Conservation (phyloP, 2,329 filamentous ascomycete genomes). For the Claviceps sp. region DNA sequence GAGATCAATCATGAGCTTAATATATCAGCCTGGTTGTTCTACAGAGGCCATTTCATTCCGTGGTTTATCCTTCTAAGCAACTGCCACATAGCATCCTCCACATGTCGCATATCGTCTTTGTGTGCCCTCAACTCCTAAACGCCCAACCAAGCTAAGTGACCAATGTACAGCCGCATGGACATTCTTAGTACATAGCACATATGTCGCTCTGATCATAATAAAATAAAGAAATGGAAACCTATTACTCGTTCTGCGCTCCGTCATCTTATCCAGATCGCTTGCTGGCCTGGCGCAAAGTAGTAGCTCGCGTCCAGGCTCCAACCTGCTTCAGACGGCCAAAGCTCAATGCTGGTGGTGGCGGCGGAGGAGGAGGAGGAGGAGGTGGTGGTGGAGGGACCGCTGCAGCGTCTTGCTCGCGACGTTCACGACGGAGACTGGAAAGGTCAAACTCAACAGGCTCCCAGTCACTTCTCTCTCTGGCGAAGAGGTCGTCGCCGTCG, state of each 20-base stretch:
- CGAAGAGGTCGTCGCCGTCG: constrained; percentile 16
- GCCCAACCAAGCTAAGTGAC: no score
- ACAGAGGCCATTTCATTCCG: no score
- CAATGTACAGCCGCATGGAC: no score
- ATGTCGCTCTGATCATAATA: background rate
- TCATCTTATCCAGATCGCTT: constrained; percentile 9
- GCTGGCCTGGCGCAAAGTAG: constrained; percentile 24
- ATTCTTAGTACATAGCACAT: background rate
- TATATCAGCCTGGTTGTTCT: no score
- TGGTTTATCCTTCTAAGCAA: no score
- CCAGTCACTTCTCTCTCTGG: constrained; percentile 12
- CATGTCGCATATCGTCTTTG: no score
- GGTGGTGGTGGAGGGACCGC: background rate
- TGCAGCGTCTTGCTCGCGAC: constrained; percentile 10
- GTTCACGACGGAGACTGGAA: constrained; percentile 1
- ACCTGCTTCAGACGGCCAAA: constrained; percentile 37
- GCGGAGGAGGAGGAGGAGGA: no score
- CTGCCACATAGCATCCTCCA: no score
- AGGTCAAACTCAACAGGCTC: constrained; percentile 14
- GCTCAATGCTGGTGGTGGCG: constrained; percentile 30
- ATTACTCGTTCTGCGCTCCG: background rate
- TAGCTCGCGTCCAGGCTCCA: constrained; percentile 31
- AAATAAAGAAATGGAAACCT: background rate
- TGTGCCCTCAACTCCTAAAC: no score
- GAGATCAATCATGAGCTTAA: no score